Evolutionary conservation across 371 early-diverging fungal genomes (phyloP).

Genomic region (Coemansia sp.): DNA sequence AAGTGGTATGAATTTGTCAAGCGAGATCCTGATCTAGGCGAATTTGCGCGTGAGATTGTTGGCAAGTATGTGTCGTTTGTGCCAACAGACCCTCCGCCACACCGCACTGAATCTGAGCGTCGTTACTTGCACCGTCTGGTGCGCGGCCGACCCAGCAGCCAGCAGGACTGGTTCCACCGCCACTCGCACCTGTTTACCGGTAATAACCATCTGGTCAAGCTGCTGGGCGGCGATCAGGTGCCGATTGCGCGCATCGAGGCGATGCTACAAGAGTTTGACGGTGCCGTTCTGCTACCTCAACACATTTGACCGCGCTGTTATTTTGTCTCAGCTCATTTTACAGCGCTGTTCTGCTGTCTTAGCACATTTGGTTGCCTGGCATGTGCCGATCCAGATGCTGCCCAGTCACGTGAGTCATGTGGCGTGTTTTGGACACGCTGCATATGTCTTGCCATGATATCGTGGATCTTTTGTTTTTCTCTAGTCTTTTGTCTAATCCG

Average conservation of each 20-base stretch:
- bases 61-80: constrained; percentile 31
- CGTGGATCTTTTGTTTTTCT: too few relatives aligned
- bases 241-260: constrained; percentile 22
- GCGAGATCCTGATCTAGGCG: constrained; percentile 27
- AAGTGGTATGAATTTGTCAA: constrained; percentile 39
- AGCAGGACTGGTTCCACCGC: constrained; percentile 46
- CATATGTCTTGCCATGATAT: neutral
- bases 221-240: constrained; percentile 29
- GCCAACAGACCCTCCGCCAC: constrained; percentile 33
- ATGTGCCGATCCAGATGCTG: neutral
- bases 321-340: too few relatives aligned
- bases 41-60: constrained; percentile 33
- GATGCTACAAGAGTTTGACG: constrained; percentile 32
- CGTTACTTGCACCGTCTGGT: constrained; percentile 29
- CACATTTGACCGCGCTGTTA: too few relatives aligned
- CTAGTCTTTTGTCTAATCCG: too few relatives aligned
- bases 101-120: constrained; percentile 39
- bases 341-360: constrained; percentile 19
- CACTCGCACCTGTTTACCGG: constrained; percentile 48
- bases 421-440: constrained; percentile 6
- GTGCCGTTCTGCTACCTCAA: neutral
- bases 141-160: constrained; percentile 14
- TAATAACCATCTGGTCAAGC: constrained; percentile 47
- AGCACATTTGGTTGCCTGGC: constrained; percentile 14
- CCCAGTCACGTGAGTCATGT: neutral